Base-by-base conservation (phyloP, 1,139 yeast genomes). In the Nakaseomyces delphensis region DNA sequence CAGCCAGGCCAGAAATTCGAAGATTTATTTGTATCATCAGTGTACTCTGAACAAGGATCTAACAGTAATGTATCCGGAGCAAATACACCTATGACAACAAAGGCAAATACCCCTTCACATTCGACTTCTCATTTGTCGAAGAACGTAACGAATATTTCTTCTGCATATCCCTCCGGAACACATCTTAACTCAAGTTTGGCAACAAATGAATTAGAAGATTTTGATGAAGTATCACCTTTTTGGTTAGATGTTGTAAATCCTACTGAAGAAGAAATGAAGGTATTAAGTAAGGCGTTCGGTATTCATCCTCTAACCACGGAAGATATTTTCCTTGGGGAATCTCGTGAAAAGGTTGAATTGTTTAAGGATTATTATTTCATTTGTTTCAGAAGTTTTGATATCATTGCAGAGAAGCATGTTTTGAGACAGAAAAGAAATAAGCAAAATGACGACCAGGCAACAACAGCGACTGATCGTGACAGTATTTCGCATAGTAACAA, bases 271-370 rank as follows among this genome's bases (percentile, higher is more conserved):
- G 98, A 91, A 62, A 89, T 91, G 96, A 87, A 87, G 59, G 93
- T 84, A 0, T 58, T 91, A 13, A 79, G 95, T 21, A 87, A 87
- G 55, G 79, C 96, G 0, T 91, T 91, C 64, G 95, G 95, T 0
- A 85, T 89, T 46, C 98, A 89, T 62, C 97, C 97, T 0, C 73
- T 89, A 55, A 91, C 98, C 0, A 84, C 96, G 0, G 98, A 91
- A 60, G 98, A 91, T 67, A 91, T 91, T 43, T 85, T 85, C 51
- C 68, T 89, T 28, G 96, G 96, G 2, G 98, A 91, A 57, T 81
- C 95, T 1, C 76, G 98, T 47, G 98, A 91, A 63, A 91, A 91
- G 58, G 96, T 91, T 18, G 98, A 91, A 62, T 63, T 91, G 39
- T 91, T 91, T 68, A 77, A 80, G 53, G 83, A 84, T 49, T 91